phyloP scores from a whole-genome alignment of 2,329 filamentous ascomycete genomes.

The Aspergillus latus region DNA sequence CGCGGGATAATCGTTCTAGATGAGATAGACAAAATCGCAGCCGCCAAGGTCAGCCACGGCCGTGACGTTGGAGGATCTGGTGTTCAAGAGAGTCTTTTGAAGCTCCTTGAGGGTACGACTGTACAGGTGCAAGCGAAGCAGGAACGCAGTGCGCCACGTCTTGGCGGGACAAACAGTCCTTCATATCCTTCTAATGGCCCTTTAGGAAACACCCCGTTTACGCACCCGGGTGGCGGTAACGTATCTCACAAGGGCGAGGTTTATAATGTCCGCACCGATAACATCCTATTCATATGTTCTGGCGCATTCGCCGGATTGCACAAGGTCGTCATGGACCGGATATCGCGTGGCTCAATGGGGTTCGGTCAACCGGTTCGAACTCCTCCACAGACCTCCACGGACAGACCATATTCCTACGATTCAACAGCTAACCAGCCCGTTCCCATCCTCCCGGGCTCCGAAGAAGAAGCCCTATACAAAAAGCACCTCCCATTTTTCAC shows the following conservation, averaged over 20 bases:
- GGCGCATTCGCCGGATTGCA: conserved; percentile 93
- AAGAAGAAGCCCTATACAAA: conserved; percentile 61
- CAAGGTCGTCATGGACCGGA: conserved; percentile 81
- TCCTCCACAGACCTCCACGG: conserved; percentile 31
- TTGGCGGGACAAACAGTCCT: conserved; percentile 38
- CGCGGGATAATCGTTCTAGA: conserved; percentile 93
- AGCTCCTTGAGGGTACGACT: conserved; percentile 94
- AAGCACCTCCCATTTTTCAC: conserved; percentile 60
- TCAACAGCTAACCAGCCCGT: conserved; percentile 41
- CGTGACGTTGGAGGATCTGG: conserved; percentile 95
- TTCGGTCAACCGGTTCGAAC: conserved; percentile 81
- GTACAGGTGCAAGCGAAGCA: conserved; percentile 85
- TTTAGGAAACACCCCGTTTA: conserved; percentile 32
- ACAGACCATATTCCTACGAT: conserved; percentile 25
- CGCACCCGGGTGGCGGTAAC: conserved; percentile 30
- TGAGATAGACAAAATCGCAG: conserved; percentile 96
- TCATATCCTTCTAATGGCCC: conserved; percentile 41
- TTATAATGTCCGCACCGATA: conserved; percentile 82
- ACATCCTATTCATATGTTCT: conserved; percentile 95
- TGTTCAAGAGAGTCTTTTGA: conserved; percentile 91
- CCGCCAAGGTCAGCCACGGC: conserved; percentile 80
- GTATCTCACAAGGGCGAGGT: conserved; percentile 55
- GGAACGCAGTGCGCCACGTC: conserved; percentile 44
- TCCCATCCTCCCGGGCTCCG: conserved; percentile 61
- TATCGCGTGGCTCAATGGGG: conserved; percentile 82